Evolutionary conservation across 257 asterid genomes (phyloP).

Genomic region (Avicennia marina): DNA sequence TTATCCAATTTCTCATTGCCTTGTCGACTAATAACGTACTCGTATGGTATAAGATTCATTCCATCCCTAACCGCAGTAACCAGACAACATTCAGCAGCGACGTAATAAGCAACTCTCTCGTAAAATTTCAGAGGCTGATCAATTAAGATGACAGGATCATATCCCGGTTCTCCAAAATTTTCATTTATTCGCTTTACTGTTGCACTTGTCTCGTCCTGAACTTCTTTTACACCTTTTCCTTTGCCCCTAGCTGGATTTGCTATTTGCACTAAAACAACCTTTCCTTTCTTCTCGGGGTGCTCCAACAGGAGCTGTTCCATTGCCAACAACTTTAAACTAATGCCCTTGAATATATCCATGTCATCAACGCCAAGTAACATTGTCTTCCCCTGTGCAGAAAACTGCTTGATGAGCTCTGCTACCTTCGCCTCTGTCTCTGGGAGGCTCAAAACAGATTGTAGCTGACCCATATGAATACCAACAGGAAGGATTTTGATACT

Average conservation of each 20-base stretch:
- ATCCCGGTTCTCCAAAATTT: conserved; percentile 65
- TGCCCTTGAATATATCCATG: conserved; percentile 90
- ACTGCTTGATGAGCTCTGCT: conserved; percentile 52
- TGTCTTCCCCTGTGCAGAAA: conserved; percentile 51
- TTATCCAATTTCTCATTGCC: conserved; percentile 60
- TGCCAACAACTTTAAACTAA: conserved; percentile 74
- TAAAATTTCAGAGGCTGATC: conserved; percentile 68
- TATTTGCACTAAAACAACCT: conserved; percentile 80
- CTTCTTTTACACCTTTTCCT: conserved; percentile 87
- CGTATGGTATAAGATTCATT: conserved; percentile 89
- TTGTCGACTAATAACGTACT: conserved; percentile 72
- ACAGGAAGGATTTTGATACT: conserved; percentile 92
- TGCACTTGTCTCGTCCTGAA: conserved; percentile 63
- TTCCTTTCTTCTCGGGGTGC: conserved; percentile 86
- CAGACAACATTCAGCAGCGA: conserved; percentile 77
- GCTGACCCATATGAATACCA: conserved; percentile 89
- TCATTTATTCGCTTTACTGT: conserved; percentile 76
- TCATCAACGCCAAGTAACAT: conserved; percentile 84
- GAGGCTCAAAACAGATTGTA: conserved; percentile 64
- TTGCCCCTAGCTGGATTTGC: conserved; percentile 87
- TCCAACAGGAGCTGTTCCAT: conserved; percentile 75
- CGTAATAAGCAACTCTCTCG: conserved; percentile 76
- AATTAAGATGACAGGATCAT: conserved; percentile 65
- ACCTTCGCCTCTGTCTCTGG: conserved; percentile 62
- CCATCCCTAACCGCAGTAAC: conserved; percentile 95